phyloP scores from a whole-genome alignment of 495 filamentous ascomycete species.

The Penicillium chermesinum region DNA sequence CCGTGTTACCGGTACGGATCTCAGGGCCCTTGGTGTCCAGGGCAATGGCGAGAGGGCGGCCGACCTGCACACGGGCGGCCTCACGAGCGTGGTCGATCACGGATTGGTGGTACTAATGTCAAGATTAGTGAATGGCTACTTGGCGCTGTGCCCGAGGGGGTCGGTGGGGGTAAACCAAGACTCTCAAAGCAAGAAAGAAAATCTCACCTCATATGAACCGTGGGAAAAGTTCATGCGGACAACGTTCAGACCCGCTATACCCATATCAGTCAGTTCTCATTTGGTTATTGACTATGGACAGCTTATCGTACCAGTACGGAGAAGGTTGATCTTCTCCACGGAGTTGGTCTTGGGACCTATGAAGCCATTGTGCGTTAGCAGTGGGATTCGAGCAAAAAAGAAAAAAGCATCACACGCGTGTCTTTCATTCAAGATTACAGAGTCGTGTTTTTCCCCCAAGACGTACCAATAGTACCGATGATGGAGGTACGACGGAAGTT shows the following conservation, averaged over 20 bases:
- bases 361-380: slow-evolving; percentile 16
- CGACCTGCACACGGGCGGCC: slow-evolving; percentile 67
- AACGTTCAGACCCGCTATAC: slow-evolving; percentile 79
- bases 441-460: not conserved
- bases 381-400: not conserved
- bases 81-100: slow-evolving; percentile 91
- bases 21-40: slow-evolving; percentile 98
- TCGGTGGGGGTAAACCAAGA: too few relatives aligned
- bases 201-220: slow-evolving; percentile 76
- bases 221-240: slow-evolving; percentile 99
- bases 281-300: not conserved
- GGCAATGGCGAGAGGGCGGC: slow-evolving; percentile 91
- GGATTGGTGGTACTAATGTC: slow-evolving; percentile 72
- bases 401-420: not conserved
- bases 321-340: slow-evolving; percentile 87
- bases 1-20: slow-evolving; percentile 94
- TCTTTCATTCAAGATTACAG: not conserved
- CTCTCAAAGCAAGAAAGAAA: too few relatives aligned
- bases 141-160: not conserved
- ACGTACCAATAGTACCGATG: slow-evolving; percentile 93
- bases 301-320: slow-evolving; percentile 57
- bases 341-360: slow-evolving; percentile 95
- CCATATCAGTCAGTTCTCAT: slow-evolving; percentile 9
- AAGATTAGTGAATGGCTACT: slow-evolving; percentile 11
- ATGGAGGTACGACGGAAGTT: slow-evolving; percentile 95